Evolutionary conservation across 768 basidiomycete species (phyloP).

Genomic region (Pilatotrama ljubarskyi): DNA sequence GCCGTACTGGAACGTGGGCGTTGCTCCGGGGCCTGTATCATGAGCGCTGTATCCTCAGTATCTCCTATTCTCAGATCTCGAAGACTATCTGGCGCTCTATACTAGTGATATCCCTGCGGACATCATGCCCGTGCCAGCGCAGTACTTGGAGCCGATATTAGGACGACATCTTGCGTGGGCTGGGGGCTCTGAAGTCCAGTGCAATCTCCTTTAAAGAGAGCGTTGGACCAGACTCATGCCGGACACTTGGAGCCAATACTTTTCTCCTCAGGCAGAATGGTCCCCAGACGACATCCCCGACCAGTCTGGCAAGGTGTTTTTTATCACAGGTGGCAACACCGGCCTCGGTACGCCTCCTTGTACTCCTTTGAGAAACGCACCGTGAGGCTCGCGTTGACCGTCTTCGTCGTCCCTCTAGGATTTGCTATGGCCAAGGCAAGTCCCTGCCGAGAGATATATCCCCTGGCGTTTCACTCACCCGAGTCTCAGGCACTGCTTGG

Average conservation of each 20-base stretch:
- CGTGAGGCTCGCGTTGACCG: too few species aligned
- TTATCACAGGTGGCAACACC: constrained; percentile 14
- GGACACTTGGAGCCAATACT: neutral
- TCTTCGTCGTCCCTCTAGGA: neutral
- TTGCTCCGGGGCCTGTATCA: too few species aligned
- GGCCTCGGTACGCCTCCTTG: constrained; percentile 5
- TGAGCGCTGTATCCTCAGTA: too few species aligned
- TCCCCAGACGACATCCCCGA: constrained; percentile 12
- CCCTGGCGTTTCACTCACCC: neutral
- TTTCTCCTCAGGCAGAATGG: neutral
- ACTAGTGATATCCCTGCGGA: too few species aligned
- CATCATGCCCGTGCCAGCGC: too few species aligned
- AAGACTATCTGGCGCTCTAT: too few species aligned
- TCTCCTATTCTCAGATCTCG: too few species aligned
- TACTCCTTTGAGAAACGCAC: neutral
- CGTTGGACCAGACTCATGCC: neutral
- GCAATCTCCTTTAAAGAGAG: too few species aligned
- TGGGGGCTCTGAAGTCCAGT: too few species aligned
- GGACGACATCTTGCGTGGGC: too few species aligned
- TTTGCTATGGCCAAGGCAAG: constrained; percentile 3
- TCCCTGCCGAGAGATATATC: neutral
- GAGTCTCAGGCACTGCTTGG: constrained; percentile 1
- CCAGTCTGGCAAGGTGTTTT: constrained; percentile 14
- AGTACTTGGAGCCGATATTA: too few species aligned
- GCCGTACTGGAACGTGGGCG: too few species aligned